Base-by-base conservation (phyloP, 139 green algal genomes). In the Zygnema circumcarinatum region DNA sequence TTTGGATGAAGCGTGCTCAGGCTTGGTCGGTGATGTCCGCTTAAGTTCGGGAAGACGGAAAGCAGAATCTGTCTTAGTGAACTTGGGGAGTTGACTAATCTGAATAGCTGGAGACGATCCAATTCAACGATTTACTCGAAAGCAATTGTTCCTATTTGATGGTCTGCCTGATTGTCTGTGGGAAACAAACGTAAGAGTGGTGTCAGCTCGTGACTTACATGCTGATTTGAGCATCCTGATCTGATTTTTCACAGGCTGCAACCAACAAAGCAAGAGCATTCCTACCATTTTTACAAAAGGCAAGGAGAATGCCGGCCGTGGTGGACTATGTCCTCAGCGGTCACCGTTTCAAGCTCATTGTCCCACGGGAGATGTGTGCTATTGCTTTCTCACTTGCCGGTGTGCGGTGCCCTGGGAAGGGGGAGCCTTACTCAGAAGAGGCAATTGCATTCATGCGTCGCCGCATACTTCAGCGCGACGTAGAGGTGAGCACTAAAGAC, bases 201-300 rank as follows among this genome's bases (percentile, higher is more conserved):
- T n/a, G n/a, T n/a, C n/a, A n/a, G n/a, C n/a, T n/a, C n/a, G n/a
- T n/a, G n/a, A n/a, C 47, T 62, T 62, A 62, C 16, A 62, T 62
- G 7, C 47, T 16, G 47, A 16, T 25, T 62, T 25, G 16, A 62
- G 7, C 47, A 62, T 62, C 16, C 16, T 62, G 7, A 16, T 62
- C 16, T 62, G 7, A 25, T 62, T 62, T 16, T 16, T 16, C 16
- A 25, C 87, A 91, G 82, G 41, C 20, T 31, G 74, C 85, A 33
- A 67, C 79, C 1, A 33, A 89, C 33, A 93, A 93, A 82, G 95
- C 96, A 81, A 95, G 95, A 88, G 94, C 97, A 92, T 96, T 98
- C 93, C 94, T 99, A 83, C 94, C 95, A 47, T 98, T 98, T 93
- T 93, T 99, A 81, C 94, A 98, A 89, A 93, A 96, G 54, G 89